phyloP scores from a whole-genome alignment of 2,329 filamentous ascomycete genomes.

The Trematosphaeria pertusa region DNA sequence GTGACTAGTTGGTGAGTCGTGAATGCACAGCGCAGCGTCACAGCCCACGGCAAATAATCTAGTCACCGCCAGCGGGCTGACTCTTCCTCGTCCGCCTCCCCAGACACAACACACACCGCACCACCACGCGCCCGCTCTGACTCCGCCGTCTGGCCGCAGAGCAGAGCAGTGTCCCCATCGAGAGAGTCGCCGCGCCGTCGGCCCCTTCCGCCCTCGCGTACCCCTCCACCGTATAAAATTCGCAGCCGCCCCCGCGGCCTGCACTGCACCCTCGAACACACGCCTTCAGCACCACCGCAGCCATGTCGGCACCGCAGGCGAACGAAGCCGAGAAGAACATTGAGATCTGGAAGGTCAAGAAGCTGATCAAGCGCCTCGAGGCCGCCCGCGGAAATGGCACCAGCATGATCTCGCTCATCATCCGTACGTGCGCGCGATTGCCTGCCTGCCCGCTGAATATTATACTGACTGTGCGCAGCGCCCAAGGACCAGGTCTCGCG shows the following conservation, averaged over 20 bases:
- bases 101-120: slow-evolving; percentile 8
- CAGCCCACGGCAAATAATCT: slow-evolving; percentile 19
- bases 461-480: slow-evolving; percentile 60
- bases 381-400: slow-evolving; percentile 97
- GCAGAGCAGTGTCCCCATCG: too few relatives aligned
- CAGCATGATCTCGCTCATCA: slow-evolving; percentile 99
- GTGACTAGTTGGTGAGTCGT: not conserved
- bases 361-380: slow-evolving; percentile 98
- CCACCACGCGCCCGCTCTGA: slow-evolving; percentile 2
- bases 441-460: not conserved
- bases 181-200: slow-evolving; percentile 28
- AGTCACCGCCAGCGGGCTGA: not conserved
- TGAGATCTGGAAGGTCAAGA: slow-evolving; percentile 98
- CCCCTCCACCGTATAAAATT: slow-evolving; percentile 23
- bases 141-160: slow-evolving; percentile 6
- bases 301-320: slow-evolving; percentile 61
- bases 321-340: slow-evolving; percentile 99
- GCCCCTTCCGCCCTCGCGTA: slow-evolving; percentile 10
- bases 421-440: slow-evolving; percentile 68
- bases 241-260: slow-evolving; percentile 14
- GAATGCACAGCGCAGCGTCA: slow-evolving; percentile 12
- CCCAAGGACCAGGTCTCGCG: slow-evolving; percentile 98
- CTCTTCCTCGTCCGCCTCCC: slow-evolving; percentile 6
- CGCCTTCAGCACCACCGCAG: slow-evolving; percentile 26
- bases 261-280: slow-evolving; percentile 13